Conservation (phyloP, 2,329 filamentous ascomycete species). For the Epichloe coenophiala region DNA sequence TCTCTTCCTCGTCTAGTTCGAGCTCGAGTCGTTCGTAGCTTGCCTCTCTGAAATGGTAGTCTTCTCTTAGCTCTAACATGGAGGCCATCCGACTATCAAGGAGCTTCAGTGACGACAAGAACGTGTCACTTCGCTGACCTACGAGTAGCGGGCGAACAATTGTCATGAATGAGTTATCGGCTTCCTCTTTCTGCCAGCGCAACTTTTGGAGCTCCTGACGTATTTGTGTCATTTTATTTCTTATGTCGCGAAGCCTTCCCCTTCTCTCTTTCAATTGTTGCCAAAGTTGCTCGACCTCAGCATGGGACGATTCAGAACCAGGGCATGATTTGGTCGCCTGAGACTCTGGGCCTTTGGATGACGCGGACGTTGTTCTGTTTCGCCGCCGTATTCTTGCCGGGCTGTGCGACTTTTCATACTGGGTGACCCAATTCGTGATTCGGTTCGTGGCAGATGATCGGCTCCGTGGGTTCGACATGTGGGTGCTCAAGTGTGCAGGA, state of each 20-base stretch:
- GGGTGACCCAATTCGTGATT: conserved; percentile 22
- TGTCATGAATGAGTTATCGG: conserved; percentile 28
- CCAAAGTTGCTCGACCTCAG: conserved; percentile 22
- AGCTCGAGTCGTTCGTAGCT: conserved; percentile 24
- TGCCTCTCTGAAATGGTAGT: conserved; percentile 23
- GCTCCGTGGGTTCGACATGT: conserved; percentile 10
- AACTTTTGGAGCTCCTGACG: conserved; percentile 19
- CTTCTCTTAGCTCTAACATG: conserved; percentile 25
- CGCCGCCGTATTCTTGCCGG: conserved; percentile 9
- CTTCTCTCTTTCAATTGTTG: conserved; percentile 22
- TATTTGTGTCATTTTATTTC: conserved; percentile 18
- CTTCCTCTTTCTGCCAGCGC: conserved; percentile 19
- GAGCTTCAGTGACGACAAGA: conserved; percentile 10
- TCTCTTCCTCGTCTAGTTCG: conserved; percentile 22
- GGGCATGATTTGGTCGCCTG: neutral
- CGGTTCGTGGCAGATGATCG: conserved; percentile 18
- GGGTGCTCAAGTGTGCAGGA: conserved; percentile 13
- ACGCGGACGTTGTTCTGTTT: conserved; percentile 3
- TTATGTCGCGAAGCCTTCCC: conserved; percentile 15
- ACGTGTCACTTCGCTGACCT: conserved; percentile 9
- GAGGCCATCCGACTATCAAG: conserved; percentile 19
- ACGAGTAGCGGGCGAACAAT: conserved; percentile 24
- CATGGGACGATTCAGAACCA: conserved; percentile 11
- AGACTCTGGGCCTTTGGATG: conserved; percentile 6
- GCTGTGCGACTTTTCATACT: conserved; percentile 16